These are phyloP conservation scores for peach (Prunus persica) DNA, from an alignment of 306 rosid species.

Conservation along the genomic window Prunus_persica_NCBIv2 NC_034009.1:19581501-19582000, in stretches of 20 bases:
- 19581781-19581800: background rate
- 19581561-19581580: background rate
- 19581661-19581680: background rate
- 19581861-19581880: slow-evolving; percentile 93
- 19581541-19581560: background rate
- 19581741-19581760: background rate
- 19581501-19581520: slow-evolving; percentile 8
- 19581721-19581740: background rate
- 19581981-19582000: background rate
- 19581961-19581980: background rate
- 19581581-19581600: background rate
- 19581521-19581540: slow-evolving; percentile 16
- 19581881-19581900: slow-evolving; percentile 95
- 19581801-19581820: slow-evolving; percentile 13
- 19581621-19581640: background rate
- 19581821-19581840: slow-evolving; percentile 17
- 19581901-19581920: slow-evolving; percentile 96
- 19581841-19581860: slow-evolving; percentile 93
- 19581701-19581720: background rate
- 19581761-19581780: background rate
- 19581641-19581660: background rate
- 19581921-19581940: slow-evolving; percentile 93
- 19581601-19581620: background rate
- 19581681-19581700: background rate
- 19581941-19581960: slow-evolving; percentile 9